phyloP scores from a whole-genome alignment of 2,329 filamentous ascomycete genomes.

The Aspergillus ruber region DNA sequence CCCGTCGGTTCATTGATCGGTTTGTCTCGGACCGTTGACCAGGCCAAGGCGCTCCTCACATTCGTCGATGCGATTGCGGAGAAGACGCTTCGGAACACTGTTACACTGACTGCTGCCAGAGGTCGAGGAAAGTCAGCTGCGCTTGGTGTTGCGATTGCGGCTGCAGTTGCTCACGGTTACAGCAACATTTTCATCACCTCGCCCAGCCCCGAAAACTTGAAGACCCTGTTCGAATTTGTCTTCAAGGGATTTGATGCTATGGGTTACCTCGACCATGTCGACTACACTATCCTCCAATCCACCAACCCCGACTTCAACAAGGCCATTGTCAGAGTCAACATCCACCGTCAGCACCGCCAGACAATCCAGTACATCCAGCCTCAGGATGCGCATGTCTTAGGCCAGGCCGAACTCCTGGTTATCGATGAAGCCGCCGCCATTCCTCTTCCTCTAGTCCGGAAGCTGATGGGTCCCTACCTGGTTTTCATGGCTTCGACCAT shows the following conservation, averaged over 20 bases:
- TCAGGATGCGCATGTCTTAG: conserved; percentile 88
- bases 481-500: conserved; percentile 99
- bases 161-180: conserved; percentile 91
- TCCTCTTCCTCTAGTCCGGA: conserved; percentile 81
- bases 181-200: conserved; percentile 99
- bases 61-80: conserved; percentile 95
- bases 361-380: conserved; percentile 98
- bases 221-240: conserved; percentile 95
- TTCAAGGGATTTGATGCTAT: conserved; percentile 97
- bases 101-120: conserved; percentile 86
- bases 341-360: conserved; percentile 89
- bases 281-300: conserved; percentile 97
- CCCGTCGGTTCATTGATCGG: conserved; percentile 78
- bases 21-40: conserved; percentile 84
- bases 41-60: conserved; percentile 92
- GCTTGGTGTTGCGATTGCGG: conserved; percentile 86
- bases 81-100: conserved; percentile 89
- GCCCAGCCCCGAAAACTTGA: conserved; percentile 94
- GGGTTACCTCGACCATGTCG: conserved; percentile 87
- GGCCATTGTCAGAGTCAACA: conserved; percentile 92
- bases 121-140: conserved; percentile 96
- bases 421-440: conserved; percentile 98
- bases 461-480: conserved; percentile 92
- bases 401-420: conserved; percentile 89
- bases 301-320: conserved; percentile 99